Evolutionary conservation across 1,284 basidiomycete genomes (phyloP), one percentile per base, ranked within the genome.

Genomic region (Cutaneotrichosporon cutaneum): DNA sequence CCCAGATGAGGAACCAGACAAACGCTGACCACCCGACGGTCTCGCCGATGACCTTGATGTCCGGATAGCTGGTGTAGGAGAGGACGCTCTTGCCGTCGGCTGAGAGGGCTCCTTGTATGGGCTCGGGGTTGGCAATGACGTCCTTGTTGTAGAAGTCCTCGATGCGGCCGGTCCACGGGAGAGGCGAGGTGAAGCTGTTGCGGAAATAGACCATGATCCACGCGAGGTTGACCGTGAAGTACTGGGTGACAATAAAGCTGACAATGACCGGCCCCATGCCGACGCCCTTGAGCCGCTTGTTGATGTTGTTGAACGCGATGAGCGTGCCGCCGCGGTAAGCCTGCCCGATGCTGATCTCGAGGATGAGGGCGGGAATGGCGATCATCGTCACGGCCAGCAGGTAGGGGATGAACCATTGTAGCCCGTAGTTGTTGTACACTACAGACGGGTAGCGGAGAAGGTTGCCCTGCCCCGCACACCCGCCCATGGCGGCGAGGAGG

Each of bases 331-430:
- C 68, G 36, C 68, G 58, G 33, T 69, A 69, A 16, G 68, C 68
- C 42, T 69, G 68, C 1, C 68, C 68, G 33, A 69, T 62, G 21
- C 64, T 24, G 21, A 65, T 68, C 36, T 69, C 68, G 42, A 69
- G 60, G 21, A 69, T 56, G 35, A 69, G 64, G 2, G 64, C 57
- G 5, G 68, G 68, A n/a, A 68, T 66, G 26, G 68, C 68, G 56
- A 69, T 64, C 32, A 69, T 54, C 32, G 57, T 39, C 10, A 69
- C 59, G 21, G 68, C 66, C 14, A 69, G 61, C 13, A 69, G 58
- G 63, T 69, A 69, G 7, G 68, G 68, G 54, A 69, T 64, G 59
- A 69, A 69, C 68, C 68, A 69, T 56, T 69, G 68, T 32, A 69
- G 54, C 11, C 68, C 68, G 55, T 69, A 67, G 52, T 69, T 69